Conservation (phyloP, 208 protist genomes). For the Trypanosoma lewisi region DNA sequence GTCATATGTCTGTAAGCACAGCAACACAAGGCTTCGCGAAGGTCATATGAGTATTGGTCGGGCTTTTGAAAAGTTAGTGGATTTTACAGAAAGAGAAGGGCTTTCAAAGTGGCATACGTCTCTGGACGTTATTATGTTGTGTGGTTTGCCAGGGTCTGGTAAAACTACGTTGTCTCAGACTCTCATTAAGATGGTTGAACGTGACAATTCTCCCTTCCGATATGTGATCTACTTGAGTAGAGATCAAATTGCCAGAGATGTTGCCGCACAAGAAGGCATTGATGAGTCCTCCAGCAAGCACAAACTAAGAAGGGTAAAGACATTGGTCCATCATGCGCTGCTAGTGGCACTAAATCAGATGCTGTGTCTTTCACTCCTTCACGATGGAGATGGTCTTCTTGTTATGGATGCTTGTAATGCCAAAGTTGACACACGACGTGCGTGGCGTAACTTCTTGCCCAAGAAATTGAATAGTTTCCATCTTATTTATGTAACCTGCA, state of each 20-base stretch:
- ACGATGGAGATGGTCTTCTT: slow-evolving; percentile 45
- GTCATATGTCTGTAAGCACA: slow-evolving; percentile 19
- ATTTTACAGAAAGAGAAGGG: slow-evolving; percentile 32
- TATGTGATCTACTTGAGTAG: slow-evolving; percentile 55
- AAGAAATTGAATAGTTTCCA: slow-evolving; percentile 24
- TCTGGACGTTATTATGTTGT: slow-evolving; percentile 60
- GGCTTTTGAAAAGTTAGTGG: slow-evolving; percentile 41
- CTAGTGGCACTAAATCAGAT: not conserved
- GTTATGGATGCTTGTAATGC: slow-evolving; percentile 83
- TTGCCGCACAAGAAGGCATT: slow-evolving; percentile 36
- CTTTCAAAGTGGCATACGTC: slow-evolving; percentile 16
- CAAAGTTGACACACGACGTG: slow-evolving; percentile 21
- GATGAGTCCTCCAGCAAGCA: slow-evolving; percentile 60
- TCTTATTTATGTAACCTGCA: slow-evolving; percentile 52
- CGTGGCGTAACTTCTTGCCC: slow-evolving; percentile 21
- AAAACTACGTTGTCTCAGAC: slow-evolving; percentile 53
- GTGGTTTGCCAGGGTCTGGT: slow-evolving; percentile 64
- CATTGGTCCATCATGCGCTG: slow-evolving; percentile 23
- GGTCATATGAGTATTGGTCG: slow-evolving; percentile 30
- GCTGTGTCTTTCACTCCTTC: slow-evolving; percentile 38
- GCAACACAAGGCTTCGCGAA: slow-evolving; percentile 37
- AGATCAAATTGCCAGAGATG: slow-evolving; percentile 42
- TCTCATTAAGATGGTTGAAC: slow-evolving; percentile 15
- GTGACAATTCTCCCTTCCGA: slow-evolving; percentile 26
- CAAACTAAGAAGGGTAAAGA: slow-evolving; percentile 46